Conservation (phyloP, 2,329 filamentous ascomycete genomes). For the Botrytis cinerea region DNA sequence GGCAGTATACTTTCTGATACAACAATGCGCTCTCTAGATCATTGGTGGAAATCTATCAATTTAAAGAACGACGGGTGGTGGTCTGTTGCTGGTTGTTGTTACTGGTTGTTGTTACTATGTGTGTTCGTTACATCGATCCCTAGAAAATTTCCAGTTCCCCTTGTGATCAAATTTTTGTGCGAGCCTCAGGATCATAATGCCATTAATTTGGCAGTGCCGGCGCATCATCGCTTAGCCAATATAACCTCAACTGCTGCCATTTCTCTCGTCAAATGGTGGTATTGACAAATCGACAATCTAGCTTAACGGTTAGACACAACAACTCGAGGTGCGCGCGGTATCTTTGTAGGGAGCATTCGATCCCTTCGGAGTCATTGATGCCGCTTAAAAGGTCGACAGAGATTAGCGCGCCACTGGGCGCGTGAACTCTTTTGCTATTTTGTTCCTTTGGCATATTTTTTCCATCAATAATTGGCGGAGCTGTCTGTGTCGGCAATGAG, state of each 20-base stretch:
- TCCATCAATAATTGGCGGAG: not conserved
- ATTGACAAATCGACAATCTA: constrained; percentile 11
- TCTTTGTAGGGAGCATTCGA: constrained; percentile 16
- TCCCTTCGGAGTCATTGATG: constrained; percentile 8
- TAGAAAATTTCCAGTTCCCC: not conserved
- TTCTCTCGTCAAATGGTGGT: constrained; percentile 6
- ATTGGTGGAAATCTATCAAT: not conserved
- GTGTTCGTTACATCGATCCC: not conserved
- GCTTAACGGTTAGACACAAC: not conserved
- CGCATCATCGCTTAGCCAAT: not conserved
- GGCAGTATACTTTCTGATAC: not conserved
- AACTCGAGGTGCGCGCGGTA: constrained; percentile 7
- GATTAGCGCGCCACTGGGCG: not conserved
- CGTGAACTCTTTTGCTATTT: constrained; percentile 4
- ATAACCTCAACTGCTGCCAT: not conserved
- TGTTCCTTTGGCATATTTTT: not conserved
- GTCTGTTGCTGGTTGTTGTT: not conserved
- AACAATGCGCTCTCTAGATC: not conserved
- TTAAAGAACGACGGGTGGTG: not conserved
- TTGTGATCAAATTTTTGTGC: not conserved
- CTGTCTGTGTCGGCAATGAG: not conserved
- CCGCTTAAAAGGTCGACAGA: not conserved
- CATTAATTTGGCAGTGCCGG: not conserved
- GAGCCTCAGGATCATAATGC: not conserved
- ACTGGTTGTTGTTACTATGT: not conserved